Percentiles rank a stretch among this genome's conserved stretches.
Conservation (phyloP, 2,329 filamentous ascomycete species). For the Venturia carpophila region DNA sequence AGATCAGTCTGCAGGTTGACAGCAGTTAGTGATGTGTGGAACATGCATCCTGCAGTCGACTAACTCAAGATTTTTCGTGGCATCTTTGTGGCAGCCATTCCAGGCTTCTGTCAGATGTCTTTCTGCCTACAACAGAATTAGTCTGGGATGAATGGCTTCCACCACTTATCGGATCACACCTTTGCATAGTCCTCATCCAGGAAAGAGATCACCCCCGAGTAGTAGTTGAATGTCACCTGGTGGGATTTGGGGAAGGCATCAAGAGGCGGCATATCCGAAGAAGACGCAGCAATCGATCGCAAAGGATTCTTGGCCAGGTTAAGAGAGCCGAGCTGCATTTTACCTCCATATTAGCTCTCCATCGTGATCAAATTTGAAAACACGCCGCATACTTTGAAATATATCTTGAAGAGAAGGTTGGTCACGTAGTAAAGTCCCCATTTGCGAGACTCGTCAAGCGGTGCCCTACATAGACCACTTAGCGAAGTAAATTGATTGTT, state of each 20-base stretch:
- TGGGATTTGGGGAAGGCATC: constrained; percentile 80
- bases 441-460: constrained; percentile 83
- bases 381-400: constrained; percentile 63
- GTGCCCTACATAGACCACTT: constrained; percentile 48
- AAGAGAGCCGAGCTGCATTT: constrained; percentile 63
- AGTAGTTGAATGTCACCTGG: constrained; percentile 93
- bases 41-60: constrained; percentile 26
- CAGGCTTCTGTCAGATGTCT: constrained; percentile 72
- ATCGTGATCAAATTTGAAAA: neutral
- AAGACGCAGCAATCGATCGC: constrained; percentile 69
- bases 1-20: constrained; percentile 58
- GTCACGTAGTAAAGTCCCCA: constrained; percentile 96
- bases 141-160: neutral
- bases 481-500: constrained; percentile 17
- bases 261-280: constrained; percentile 71
- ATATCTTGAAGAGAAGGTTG: constrained; percentile 95
- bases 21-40: constrained; percentile 18
- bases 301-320: constrained; percentile 86
- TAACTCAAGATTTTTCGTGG: constrained; percentile 72
- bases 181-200: constrained; percentile 86
- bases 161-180: constrained; percentile 38
- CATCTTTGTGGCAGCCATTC: constrained; percentile 66
- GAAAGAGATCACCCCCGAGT: constrained; percentile 87
- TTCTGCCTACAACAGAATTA: constrained; percentile 53
- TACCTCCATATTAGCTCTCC: neutral